Evolutionary conservation across 768 basidiomycete genomes (phyloP), one percentile per base, ranked within the genome.

Genomic region (Mycena capillaripes): DNA sequence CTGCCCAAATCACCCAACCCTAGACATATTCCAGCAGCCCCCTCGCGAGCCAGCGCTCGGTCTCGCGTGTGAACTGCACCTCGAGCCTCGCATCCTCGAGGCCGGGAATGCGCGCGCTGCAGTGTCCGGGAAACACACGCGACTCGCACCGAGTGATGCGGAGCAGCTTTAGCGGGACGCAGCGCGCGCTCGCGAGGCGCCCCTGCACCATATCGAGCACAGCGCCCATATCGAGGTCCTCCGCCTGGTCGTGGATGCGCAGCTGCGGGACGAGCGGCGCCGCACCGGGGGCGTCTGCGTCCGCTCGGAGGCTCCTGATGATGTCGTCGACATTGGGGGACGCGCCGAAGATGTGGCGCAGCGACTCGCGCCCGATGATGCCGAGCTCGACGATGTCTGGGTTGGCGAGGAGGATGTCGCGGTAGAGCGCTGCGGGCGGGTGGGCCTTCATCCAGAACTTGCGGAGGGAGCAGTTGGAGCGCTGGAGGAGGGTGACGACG

Each of bases 391-490:
- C 60, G 60, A 62, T 30, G 44, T 46, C 30, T 2, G 60, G 29
- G 21, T 62, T 46, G 1, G 21, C 27, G 8, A n/a, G 17, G 30
- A 62, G 60, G 60, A 62, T 48, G 8, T 8, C 2, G 60, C 29
- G 44, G 60, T 62, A 62, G 30, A 32, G 44, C 60, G 6, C 12
- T 1, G 40, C 30, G n/a, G 30, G 48, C 34, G 61, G 61, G 23
- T 50, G 32, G 5, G 46, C 32, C 48, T 63, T 63, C n/a, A 63
- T 52, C 61, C 61, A 63, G 34, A 63, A 63, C 34, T 50, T 63
- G 61, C 61, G 48, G 10, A 63, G 61, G 9, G 61, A 36, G 48
- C 61, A 50, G 2, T 25, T n/a, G 61, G 61, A 52, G 46, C 61
- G 61, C 48, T 25, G 46, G 5, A 63, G 14, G 46, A 63, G 61